These are phyloP conservation scores for Cystofilobasidium capitatum DNA, from an alignment of 768 basidiomycete species.

Conservation along the genomic window DNA sequence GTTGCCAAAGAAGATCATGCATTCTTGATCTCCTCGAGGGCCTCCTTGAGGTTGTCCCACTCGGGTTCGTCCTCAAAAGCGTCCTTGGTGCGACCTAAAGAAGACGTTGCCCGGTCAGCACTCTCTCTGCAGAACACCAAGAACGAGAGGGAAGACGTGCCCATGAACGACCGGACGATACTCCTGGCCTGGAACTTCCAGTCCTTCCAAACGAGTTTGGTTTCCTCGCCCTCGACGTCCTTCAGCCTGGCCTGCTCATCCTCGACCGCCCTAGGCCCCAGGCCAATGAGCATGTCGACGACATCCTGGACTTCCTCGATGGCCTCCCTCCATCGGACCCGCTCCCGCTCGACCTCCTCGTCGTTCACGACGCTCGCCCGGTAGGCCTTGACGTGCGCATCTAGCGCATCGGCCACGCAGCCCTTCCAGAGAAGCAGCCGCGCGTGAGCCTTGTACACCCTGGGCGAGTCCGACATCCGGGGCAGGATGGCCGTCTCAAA, in stretches of 20 bases:
- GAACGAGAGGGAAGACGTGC: slow-evolving; percentile 38
- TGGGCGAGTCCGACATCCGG: slow-evolving; percentile 57
- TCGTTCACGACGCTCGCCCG: slow-evolving; percentile 54
- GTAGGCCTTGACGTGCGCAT: slow-evolving; percentile 78
- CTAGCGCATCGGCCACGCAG: slow-evolving; percentile 65
- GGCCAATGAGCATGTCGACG: slow-evolving; percentile 69
- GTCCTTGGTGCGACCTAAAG: slow-evolving; percentile 26
- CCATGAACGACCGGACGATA: slow-evolving; percentile 78
- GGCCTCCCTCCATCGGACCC: slow-evolving; percentile 61
- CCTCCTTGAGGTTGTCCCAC: slow-evolving; percentile 57
- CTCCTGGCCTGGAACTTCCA: slow-evolving; percentile 84
- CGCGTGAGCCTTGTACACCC: slow-evolving; percentile 75
- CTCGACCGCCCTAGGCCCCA: slow-evolving; percentile 56
- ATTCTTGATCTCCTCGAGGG: slow-evolving; percentile 56
- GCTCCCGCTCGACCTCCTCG: slow-evolving; percentile 47
- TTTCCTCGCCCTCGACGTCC: slow-evolving; percentile 32
- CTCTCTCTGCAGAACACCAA: neutral
- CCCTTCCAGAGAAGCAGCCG: slow-evolving; percentile 64
- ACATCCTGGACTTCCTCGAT: slow-evolving; percentile 70
- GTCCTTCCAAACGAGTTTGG: slow-evolving; percentile 45
- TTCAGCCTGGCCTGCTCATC: slow-evolving; percentile 20
- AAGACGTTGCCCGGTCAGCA: neutral
- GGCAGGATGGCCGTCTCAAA: slow-evolving; percentile 73
- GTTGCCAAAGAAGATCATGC: slow-evolving; percentile 11
- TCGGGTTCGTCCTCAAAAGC: slow-evolving; percentile 77